These are phyloP conservation scores for Arthroderma uncinatum DNA, from an alignment of 2,329 filamentous ascomycete species.

Conservation along the genomic window DNA sequence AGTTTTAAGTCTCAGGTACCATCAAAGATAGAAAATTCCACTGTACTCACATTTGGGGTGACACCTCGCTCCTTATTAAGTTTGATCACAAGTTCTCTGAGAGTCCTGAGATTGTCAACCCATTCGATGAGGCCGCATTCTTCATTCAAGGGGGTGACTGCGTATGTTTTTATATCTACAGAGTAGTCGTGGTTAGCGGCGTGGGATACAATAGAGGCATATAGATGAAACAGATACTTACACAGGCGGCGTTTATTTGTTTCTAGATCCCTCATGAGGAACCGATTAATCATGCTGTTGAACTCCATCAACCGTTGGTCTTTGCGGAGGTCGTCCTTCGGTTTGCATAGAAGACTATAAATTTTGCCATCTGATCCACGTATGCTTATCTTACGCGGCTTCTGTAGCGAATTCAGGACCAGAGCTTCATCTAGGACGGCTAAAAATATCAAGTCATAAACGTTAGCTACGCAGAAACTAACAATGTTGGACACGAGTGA, in stretches of 20 bases:
- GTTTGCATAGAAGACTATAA: constrained; percentile 91
- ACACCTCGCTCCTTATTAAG: constrained; percentile 68
- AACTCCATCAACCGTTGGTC: constrained; percentile 99
- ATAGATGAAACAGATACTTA: constrained; percentile 20
- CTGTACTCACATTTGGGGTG: constrained; percentile 32
- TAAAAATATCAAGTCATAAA: constrained; percentile 19
- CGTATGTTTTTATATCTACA: constrained; percentile 80
- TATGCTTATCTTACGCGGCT: constrained; percentile 79
- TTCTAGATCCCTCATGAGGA: constrained; percentile 81
- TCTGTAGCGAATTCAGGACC: constrained; percentile 81
- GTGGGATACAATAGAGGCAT: background rate
- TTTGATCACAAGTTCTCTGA: constrained; percentile 77
- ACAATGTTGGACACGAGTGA: background rate
- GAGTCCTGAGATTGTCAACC: constrained; percentile 90
- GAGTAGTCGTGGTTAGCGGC: constrained; percentile 8
- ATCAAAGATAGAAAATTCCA: background rate
- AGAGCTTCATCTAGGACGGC: constrained; percentile 76
- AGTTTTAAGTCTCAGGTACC: constrained; percentile 2
- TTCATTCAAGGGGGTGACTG: constrained; percentile 91
- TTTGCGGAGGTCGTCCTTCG: constrained; percentile 93
- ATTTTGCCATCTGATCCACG: constrained; percentile 77
- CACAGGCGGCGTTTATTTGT: constrained; percentile 77
- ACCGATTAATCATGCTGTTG: constrained; percentile 94
- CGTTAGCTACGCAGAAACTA: background rate
- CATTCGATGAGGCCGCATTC: constrained; percentile 97